A percentile compares a stretch with the other conserved stretches of the same genome.
Evolutionary conservation across 495 filamentous ascomycete genomes (phyloP).

Genomic region (Peziza echinospora): DNA sequence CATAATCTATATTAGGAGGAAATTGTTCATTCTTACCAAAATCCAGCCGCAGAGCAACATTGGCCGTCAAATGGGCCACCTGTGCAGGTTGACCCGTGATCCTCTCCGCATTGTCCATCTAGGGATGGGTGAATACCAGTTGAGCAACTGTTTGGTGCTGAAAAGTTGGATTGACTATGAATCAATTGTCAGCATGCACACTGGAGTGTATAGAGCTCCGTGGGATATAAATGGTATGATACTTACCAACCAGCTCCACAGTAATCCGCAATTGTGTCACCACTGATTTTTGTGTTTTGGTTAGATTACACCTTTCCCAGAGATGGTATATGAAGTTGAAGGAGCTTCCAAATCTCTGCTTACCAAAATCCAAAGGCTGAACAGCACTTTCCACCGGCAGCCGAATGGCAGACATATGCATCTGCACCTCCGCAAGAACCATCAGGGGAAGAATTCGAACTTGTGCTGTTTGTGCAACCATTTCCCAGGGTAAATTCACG

Average conservation of each 20-base stretch:
- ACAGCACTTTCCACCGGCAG: constrained; percentile 13
- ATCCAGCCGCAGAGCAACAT: constrained; percentile 4
- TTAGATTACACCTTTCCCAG: not conserved
- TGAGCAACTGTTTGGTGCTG: constrained; percentile 1
- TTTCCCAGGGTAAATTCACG: no score
- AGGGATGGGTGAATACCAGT: not conserved
- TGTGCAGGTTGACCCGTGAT: not conserved
- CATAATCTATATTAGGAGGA: no score
- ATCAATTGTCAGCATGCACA: not conserved
- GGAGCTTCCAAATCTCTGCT: no score
- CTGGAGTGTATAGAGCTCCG: no score
- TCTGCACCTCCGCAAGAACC: constrained; percentile 9
- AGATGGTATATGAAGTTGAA: not conserved
- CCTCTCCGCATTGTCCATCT: constrained; percentile 2
- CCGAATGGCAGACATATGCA: constrained; percentile 4
- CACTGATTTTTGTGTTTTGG: not conserved
- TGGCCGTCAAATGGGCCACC: not conserved
- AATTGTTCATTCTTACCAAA: no score
- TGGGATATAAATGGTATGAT: no score
- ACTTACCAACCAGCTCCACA: constrained; percentile 9
- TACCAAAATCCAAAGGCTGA: constrained; percentile 5
- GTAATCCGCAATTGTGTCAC: constrained; percentile 1
- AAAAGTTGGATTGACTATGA: constrained; percentile 4
- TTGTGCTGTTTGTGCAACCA: no score
- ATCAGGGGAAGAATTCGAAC: no score